phyloP scores from a whole-genome alignment of 2,329 filamentous ascomycete genomes.

The Zarea fungicola region DNA sequence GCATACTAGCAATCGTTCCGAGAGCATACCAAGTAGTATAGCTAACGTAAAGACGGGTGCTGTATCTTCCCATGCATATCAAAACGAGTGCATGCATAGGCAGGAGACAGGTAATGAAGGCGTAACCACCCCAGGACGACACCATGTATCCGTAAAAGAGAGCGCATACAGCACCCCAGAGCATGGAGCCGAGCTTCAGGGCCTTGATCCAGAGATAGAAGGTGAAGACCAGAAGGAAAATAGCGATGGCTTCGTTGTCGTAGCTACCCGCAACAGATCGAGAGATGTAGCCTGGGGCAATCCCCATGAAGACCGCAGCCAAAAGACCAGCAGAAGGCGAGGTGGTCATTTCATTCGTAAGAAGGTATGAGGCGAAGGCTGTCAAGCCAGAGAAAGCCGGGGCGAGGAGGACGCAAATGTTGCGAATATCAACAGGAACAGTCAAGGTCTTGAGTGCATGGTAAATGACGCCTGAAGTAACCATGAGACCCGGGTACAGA shows the following conservation, averaged over 20 bases:
- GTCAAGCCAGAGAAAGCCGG: slow-evolving; percentile 93
- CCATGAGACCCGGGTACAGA: slow-evolving; percentile 98
- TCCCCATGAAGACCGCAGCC: slow-evolving; percentile 94
- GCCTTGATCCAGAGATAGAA: slow-evolving; percentile 99
- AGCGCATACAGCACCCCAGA: slow-evolving; percentile 92
- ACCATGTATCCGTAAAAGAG: slow-evolving; percentile 99
- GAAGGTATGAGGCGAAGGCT: slow-evolving; percentile 84
- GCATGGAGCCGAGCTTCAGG: slow-evolving; percentile 89
- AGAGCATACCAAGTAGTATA: slow-evolving; percentile 98
- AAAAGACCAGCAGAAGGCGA: slow-evolving; percentile 92
- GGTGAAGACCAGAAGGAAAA: slow-evolving; percentile 96
- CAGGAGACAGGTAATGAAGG: slow-evolving; percentile 97
- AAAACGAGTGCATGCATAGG: slow-evolving; percentile 91
- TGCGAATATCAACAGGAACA: slow-evolving; percentile 94
- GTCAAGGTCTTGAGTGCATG: slow-evolving; percentile 84
- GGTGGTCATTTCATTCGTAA: slow-evolving; percentile 96
- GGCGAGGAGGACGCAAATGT: slow-evolving; percentile 95
- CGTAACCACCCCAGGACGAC: slow-evolving; percentile 97
- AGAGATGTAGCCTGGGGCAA: slow-evolving; percentile 95
- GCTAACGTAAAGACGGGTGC: slow-evolving; percentile 86
- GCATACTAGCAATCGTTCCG: slow-evolving; percentile 95
- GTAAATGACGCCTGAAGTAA: slow-evolving; percentile 96
- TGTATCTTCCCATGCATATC: slow-evolving; percentile 95
- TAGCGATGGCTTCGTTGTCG: slow-evolving; percentile 98
- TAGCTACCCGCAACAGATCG: slow-evolving; percentile 97